A percentile compares a stretch with the other conserved stretches of the same genome.
These are phyloP conservation scores for Cystofilobasidium ferigula DNA, from an alignment of 768 basidiomycete genomes.

Conservation along the genomic window DNA sequence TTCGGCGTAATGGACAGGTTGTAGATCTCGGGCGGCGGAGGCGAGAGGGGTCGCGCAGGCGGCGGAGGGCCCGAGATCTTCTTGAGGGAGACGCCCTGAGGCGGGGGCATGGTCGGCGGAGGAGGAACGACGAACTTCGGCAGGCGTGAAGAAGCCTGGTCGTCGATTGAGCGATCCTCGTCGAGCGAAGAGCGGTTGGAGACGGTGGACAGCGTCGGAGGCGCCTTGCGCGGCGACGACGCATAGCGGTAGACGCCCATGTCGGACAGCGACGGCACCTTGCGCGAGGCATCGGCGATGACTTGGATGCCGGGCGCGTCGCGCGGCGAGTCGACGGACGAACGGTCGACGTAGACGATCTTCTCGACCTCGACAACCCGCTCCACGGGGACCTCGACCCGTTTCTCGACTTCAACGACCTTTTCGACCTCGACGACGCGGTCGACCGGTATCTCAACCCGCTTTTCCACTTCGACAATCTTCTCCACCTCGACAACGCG, in stretches of 20 bases:
- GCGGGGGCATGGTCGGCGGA: conserved; percentile 56
- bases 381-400: conserved; percentile 32
- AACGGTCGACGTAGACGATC: conserved; percentile 27
- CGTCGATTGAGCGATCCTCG: neutral
- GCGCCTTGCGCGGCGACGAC: neutral
- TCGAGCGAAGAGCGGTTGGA: neutral
- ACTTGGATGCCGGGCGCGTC: neutral
- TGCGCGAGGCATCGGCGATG: neutral
- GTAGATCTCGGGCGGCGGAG: conserved; percentile 83
- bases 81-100: conserved; percentile 52
- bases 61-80: conserved; percentile 45
- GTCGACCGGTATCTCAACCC: conserved; percentile 28
- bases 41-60: conserved; percentile 80
- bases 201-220: neutral
- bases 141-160: neutral
- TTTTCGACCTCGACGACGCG: conserved; percentile 27
- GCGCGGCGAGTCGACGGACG: neutral
- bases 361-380: conserved; percentile 31
- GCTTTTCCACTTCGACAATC: conserved; percentile 28
- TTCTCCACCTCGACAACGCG: conserved; percentile 15
- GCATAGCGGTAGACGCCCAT: conserved; percentile 23
- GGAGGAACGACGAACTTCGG: conserved; percentile 22
- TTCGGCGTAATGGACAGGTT: conserved; percentile 53
- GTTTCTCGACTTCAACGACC: conserved; percentile 33
- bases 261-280: conserved; percentile 8